Evolutionary conservation across 495 filamentous ascomycete genomes (phyloP).

Genomic region (Thermochaetoides thermophila): DNA sequence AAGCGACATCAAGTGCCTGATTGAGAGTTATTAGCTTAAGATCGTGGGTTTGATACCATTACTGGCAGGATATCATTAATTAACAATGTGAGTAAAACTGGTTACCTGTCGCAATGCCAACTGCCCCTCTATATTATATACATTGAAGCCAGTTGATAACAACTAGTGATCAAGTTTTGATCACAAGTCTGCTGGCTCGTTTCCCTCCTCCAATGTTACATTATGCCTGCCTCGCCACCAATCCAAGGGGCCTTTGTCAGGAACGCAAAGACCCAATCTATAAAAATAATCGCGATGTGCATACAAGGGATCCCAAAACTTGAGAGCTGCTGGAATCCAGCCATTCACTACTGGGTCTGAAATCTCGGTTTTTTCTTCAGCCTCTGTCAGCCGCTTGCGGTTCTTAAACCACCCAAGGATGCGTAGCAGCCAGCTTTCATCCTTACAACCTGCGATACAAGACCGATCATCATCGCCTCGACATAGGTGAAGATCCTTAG

Average conservation of each 20-base stretch:
- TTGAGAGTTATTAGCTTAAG: too few relatives aligned
- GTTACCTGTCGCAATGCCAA: too few relatives aligned
- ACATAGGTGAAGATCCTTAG: slow-evolving; percentile 56
- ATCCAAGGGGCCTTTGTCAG: slow-evolving; percentile 60
- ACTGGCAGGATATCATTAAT: too few relatives aligned
- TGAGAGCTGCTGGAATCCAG: slow-evolving; percentile 48
- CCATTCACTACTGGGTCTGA: slow-evolving; percentile 8
- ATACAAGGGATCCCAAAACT: slow-evolving; percentile 84
- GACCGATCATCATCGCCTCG: slow-evolving; percentile 49
- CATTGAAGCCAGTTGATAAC: too few relatives aligned
- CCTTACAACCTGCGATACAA: slow-evolving; percentile 51
- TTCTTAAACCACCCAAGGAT: slow-evolving; percentile 1
- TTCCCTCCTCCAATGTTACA: slow-evolving; percentile 3
- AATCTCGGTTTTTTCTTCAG: slow-evolving; percentile 2
- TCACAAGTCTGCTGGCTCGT: too few relatives aligned
- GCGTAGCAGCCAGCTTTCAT: slow-evolving; percentile 12
- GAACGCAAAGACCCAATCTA: slow-evolving; percentile 78
- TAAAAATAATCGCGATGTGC: slow-evolving; percentile 96
- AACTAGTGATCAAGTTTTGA: too few relatives aligned
- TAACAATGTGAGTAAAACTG: too few relatives aligned
- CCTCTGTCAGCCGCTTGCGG: neutral
- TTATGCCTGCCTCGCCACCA: slow-evolving; percentile 40
- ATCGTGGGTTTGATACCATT: too few relatives aligned
- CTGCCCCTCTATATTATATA: too few relatives aligned
- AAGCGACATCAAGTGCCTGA: too few relatives aligned